Evolutionary conservation across 1,284 basidiomycete genomes (phyloP).

Genomic region (Cystobasidium sp.): DNA sequence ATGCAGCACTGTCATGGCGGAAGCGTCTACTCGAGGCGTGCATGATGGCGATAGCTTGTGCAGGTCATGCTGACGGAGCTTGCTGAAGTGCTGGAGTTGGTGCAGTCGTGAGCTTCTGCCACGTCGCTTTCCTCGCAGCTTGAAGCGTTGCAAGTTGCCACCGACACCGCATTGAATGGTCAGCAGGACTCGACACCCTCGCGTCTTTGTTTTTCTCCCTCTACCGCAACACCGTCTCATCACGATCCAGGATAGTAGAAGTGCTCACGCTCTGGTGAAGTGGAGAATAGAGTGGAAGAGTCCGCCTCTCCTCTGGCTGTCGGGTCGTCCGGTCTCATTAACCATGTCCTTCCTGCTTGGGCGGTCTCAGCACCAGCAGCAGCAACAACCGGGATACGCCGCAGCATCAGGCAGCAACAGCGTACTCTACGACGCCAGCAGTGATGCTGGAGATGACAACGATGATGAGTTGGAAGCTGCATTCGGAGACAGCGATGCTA

Average conservation of each 20-base stretch:
- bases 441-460: slow-evolving; percentile 15
- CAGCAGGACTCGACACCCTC: background rate
- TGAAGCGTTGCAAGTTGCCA: background rate
- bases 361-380: slow-evolving; percentile 11
- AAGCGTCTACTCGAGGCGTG: too few relatives aligned
- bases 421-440: slow-evolving; percentile 17
- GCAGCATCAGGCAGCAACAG: slow-evolving; percentile 14
- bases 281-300: background rate
- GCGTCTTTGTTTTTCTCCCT: too few relatives aligned
- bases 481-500: slow-evolving; percentile 52
- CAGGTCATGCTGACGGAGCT: too few relatives aligned
- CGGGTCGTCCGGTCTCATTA: background rate
- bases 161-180: background rate
- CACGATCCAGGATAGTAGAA: too few relatives aligned
- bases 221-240: too few relatives aligned
- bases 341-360: slow-evolving; percentile 40
- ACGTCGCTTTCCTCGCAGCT: background rate
- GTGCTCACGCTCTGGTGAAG: background rate
- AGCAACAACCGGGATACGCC: background rate
- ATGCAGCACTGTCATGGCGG: too few relatives aligned
- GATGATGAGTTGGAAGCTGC: slow-evolving; percentile 55
- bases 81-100: too few relatives aligned
- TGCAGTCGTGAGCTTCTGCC: too few relatives aligned
- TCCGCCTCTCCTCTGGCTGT: background rate
- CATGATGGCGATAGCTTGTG: too few relatives aligned